Evolutionary conservation across 176 grass and related monocot genomes (phyloP).

Genomic region (Phoenix roebelenii): DNA sequence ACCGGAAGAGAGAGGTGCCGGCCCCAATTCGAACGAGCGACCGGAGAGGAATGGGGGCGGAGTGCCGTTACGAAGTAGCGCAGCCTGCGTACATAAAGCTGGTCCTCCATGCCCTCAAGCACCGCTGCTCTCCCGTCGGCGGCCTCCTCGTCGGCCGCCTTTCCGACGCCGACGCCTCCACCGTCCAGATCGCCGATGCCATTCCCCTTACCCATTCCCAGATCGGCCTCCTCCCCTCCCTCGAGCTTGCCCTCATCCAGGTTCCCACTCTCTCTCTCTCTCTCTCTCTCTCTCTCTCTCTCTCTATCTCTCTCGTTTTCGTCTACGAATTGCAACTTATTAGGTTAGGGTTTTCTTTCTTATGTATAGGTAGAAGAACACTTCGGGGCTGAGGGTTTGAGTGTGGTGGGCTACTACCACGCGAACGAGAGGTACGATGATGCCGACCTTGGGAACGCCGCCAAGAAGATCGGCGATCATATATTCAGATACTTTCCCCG

Average conservation of each 20-base stretch:
- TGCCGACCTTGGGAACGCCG: conserved; percentile 46
- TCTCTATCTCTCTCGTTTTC: not conserved
- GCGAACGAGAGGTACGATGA: conserved; percentile 79
- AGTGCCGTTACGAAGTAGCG: conserved; percentile 68
- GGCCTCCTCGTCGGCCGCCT: conserved; percentile 79
- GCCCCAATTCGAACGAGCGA: too few relatives aligned
- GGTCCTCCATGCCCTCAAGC: conserved; percentile 80
- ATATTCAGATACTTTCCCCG: conserved; percentile 81
- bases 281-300: too few relatives aligned
- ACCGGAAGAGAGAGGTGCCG: too few relatives aligned
- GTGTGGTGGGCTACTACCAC: conserved; percentile 92
- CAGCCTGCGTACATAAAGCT: conserved; percentile 89
- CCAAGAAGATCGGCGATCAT: conserved; percentile 86
- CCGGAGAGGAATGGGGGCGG: conserved; percentile 42
- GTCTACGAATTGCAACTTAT: too few relatives aligned
- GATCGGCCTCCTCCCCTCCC: conserved; percentile 81
- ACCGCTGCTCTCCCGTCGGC: conserved; percentile 57
- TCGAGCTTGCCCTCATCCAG: conserved; percentile 77
- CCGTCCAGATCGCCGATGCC: conserved; percentile 1
- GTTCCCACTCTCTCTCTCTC: conserved; percentile 5
- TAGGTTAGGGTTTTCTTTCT: not conserved
- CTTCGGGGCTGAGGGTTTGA: conserved; percentile 42
- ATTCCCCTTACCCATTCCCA: conserved; percentile 76
- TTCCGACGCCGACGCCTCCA: conserved; percentile 10
- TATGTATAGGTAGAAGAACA: conserved; percentile 53